Evolutionary conservation across 2,329 filamentous ascomycete genomes (phyloP).

Genomic region (Cytospora piceae): DNA sequence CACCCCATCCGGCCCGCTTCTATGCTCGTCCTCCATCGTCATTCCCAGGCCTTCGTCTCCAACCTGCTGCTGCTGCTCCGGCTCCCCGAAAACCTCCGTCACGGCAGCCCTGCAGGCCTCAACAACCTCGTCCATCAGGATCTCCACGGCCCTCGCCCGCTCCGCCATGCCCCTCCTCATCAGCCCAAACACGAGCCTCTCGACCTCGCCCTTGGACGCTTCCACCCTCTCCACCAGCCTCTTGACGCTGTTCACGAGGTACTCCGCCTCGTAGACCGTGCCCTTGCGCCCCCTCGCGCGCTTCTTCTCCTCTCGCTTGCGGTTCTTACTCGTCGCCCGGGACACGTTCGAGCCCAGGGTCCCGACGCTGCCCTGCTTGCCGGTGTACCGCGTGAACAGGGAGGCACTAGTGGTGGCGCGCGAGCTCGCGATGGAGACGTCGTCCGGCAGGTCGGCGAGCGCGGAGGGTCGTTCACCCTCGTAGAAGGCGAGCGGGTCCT

Average conservation of each 20-base stretch:
- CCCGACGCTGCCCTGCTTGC: constrained; percentile 64
- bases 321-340: constrained; percentile 84
- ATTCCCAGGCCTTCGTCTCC: constrained; percentile 33
- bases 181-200: constrained; percentile 75
- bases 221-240: constrained; percentile 84
- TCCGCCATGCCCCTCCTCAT: constrained; percentile 85
- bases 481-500: constrained; percentile 88
- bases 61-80: constrained; percentile 30
- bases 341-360: constrained; percentile 75
- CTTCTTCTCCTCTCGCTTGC: constrained; percentile 90
- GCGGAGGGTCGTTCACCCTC: constrained; percentile 66
- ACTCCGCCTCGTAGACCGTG: constrained; percentile 97
- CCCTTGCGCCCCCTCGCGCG: constrained; percentile 93
- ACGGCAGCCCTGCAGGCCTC: constrained; percentile 69
- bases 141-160: constrained; percentile 77
- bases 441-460: constrained; percentile 69
- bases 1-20: constrained; percentile 56
- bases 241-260: constrained; percentile 85
- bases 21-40: constrained; percentile 35
- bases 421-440: constrained; percentile 84
- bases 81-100: constrained; percentile 66
- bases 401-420: constrained; percentile 81
- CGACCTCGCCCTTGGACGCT: constrained; percentile 70
- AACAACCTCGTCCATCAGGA: constrained; percentile 73
- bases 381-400: constrained; percentile 91